These are phyloP conservation scores for Penicillium thymicola DNA, from an alignment of 2,329 filamentous ascomycete genomes.

Conservation along the genomic window DNA sequence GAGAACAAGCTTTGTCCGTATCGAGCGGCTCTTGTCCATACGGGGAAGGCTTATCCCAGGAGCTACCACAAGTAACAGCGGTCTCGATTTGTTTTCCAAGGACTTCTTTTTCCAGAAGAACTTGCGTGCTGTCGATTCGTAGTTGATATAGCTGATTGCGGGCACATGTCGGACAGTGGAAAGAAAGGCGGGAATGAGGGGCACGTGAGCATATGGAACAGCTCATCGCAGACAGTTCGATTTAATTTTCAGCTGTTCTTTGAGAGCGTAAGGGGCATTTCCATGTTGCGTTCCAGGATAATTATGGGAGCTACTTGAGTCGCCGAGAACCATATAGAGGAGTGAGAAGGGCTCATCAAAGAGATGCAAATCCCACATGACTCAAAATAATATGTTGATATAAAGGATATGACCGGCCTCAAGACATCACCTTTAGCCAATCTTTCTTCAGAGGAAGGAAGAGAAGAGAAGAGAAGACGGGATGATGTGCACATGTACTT, in stretches of 20 bases:
- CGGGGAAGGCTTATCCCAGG: background rate
- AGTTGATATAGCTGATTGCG: slow-evolving; percentile 65
- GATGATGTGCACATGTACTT: slow-evolving; percentile 13
- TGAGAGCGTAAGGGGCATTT: slow-evolving; percentile 19
- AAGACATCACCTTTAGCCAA: slow-evolving; percentile 1
- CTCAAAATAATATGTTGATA: background rate
- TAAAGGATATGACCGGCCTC: background rate
- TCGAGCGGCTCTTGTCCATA: slow-evolving; percentile 1
- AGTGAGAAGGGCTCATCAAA: background rate
- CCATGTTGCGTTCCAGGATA: slow-evolving; percentile 20
- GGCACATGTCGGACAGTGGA: slow-evolving; percentile 68
- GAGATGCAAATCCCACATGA: slow-evolving; percentile 13
- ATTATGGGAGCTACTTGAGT: slow-evolving; percentile 18
- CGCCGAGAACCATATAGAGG: slow-evolving; percentile 16
- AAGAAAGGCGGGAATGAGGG: slow-evolving; percentile 57
- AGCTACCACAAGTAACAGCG: slow-evolving; percentile 18
- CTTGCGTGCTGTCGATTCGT: slow-evolving; percentile 58
- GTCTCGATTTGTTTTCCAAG: slow-evolving; percentile 45
- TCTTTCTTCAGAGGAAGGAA: background rate
- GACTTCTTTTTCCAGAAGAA: slow-evolving; percentile 62
- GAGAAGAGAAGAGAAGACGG: background rate
- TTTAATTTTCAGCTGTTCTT: slow-evolving; percentile 10
- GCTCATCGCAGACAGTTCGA: slow-evolving; percentile 52
- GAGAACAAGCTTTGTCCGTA: slow-evolving; percentile 12
- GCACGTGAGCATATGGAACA: slow-evolving; percentile 64